Evolutionary conservation across 2,329 filamentous ascomycete genomes (phyloP).

Genomic region (Escovopsis weberi): DNA sequence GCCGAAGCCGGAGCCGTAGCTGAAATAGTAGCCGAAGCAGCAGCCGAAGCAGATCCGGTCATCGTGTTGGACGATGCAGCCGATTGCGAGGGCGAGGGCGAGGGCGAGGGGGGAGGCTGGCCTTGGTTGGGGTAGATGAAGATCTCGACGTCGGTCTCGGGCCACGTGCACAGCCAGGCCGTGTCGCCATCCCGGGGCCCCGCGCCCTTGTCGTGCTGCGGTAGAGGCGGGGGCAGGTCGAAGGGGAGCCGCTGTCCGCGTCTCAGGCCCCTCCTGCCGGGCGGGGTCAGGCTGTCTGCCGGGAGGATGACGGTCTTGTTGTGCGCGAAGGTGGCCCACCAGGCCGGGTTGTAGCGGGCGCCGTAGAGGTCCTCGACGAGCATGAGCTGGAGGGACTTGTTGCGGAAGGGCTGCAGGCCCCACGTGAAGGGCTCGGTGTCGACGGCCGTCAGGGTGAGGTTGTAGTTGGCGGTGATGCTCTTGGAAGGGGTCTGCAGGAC

Average conservation of each 20-base stretch:
- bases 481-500: too few relatives aligned
- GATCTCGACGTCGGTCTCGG: constrained; percentile 37
- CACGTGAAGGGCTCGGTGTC: constrained; percentile 23
- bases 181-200: constrained; percentile 31
- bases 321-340: constrained; percentile 36
- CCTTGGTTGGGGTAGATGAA: constrained; percentile 43
- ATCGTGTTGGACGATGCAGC: too few relatives aligned
- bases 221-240: too few relatives aligned
- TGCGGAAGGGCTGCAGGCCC: constrained; percentile 37
- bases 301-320: constrained; percentile 42
- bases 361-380: constrained; percentile 40
- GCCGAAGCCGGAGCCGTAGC: too few relatives aligned
- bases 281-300: constrained; percentile 21
- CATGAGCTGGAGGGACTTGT: constrained; percentile 24
- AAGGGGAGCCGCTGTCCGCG: too few relatives aligned
- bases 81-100: too few relatives aligned
- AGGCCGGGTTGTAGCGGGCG: constrained; percentile 35
- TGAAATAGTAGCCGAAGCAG: too few relatives aligned
- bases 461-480: constrained; percentile 23
- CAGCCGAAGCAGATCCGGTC: too few relatives aligned
- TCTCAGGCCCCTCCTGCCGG: background rate
- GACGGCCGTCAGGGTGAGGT: constrained; percentile 23
- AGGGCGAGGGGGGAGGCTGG: too few relatives aligned
- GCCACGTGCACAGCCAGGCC: constrained; percentile 46
- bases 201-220: constrained; percentile 5